Evolutionary conservation across 306 rosid genomes (phyloP).

Genomic region (Trichosanthes truncata): DNA sequence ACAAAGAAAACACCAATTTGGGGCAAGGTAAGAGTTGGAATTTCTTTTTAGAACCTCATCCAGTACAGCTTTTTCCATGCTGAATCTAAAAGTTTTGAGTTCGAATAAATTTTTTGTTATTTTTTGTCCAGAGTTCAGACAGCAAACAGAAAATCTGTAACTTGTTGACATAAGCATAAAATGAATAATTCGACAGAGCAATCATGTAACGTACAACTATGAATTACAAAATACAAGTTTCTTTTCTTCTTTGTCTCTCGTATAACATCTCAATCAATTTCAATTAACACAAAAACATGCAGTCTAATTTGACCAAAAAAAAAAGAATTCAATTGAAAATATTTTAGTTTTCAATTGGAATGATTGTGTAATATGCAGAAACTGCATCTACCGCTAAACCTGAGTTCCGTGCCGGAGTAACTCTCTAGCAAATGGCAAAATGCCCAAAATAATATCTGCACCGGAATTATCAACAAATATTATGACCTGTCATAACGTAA

Average conservation of each 20-base stretch:
- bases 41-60: background rate
- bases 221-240: background rate
- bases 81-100: background rate
- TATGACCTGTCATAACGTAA: conserved; percentile 45
- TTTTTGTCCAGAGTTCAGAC: background rate
- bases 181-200: background rate
- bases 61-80: background rate
- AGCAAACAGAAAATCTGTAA: background rate
- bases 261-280: background rate
- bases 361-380: background rate
- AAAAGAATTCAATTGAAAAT: background rate
- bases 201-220: background rate
- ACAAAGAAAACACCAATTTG: background rate
- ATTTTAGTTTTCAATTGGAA: background rate
- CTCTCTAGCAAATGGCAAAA: conserved; percentile 93
- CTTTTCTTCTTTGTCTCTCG: background rate
- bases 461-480: conserved; percentile 97
- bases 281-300: background rate
- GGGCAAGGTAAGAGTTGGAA: background rate
- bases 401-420: conserved; percentile 74
- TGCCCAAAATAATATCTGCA: conserved; percentile 90
- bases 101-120: background rate
- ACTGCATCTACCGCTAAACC: conserved; percentile 37
- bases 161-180: background rate
- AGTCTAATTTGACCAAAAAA: background rate